Evolutionary conservation across 441 rosid species (phyloP), one percentile per base, ranked within the genome.

Genomic region (Adansonia rubrostipa): DNA sequence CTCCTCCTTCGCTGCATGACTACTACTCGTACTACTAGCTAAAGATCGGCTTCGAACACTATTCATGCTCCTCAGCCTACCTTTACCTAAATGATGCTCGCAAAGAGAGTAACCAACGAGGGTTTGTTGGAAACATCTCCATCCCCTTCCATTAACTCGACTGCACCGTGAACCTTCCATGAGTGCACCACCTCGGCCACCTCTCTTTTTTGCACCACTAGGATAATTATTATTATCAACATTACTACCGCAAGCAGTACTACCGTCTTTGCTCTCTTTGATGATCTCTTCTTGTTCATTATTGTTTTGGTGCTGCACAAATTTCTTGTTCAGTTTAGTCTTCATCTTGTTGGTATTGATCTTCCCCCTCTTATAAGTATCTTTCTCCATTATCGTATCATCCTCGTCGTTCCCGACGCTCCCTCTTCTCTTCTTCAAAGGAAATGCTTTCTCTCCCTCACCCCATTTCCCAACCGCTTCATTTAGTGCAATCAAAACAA

Each of bases 151-250:
- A 51, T 95, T 95, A 24, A 93, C 97, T 1, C 97, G 92, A 80
- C 99, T 95, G 86, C 99, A 95, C 81, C 97, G 68, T 24, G 98
- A 95, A 47, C 98, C 98, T 78, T 90, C 98, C 93, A 89, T 85
- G 1, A 92, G 63, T 44, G 80, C 86, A 77, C 91, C 86, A 44
- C 88, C 88, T 77, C 89, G 67, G 3, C 40, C 66, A 50, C 74
- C 87, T 77, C 66, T 83, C 84, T 83, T 87, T 66, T 78, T 84
- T 51, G 67, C 78, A 68, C 73, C 51, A 62, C 5, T 69, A 10
- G 51, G 17, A 70, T 48, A 22, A 24, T 6, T n/a, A 71, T 70
- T 50, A 24, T 17, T 42, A n/a, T 44, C 9, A 53, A 13, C 50
- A 71, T 3, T 42, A 0, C 10, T 17, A 36, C 40, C 40, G 48